Base-by-base conservation (phyloP, 148 eudicot genomes). In the Fagopyrum tataricum region DNA sequence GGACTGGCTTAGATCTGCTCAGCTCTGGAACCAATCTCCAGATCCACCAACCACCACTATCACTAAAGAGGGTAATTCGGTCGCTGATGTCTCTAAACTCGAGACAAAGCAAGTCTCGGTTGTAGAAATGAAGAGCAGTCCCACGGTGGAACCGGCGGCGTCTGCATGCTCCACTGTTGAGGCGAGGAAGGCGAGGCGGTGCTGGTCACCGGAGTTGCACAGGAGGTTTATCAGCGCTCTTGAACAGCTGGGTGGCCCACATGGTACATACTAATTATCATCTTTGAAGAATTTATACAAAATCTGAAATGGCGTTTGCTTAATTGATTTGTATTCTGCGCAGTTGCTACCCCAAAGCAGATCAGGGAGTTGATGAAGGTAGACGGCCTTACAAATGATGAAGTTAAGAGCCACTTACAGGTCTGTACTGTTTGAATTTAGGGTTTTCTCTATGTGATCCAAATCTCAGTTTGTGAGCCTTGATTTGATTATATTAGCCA, bases 381-480 rank as follows among this genome's bases (percentile, higher is more conserved):
- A 24, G 98, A 93, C 81, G 98, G 98, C 39, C 98, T 93, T 73
- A 93, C 97, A 2, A 93, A 93, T 82, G 97, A 93, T 82, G 98
- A 93, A 82, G 95, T 93, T 61, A 93, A 93, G 84, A 93, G 98
- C 82, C 98, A 93, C 83, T 85, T 93, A 49, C 98, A 93, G 97
- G 98, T 90, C 61, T 53, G 86, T 84, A 17, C 43, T 2, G 48
- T 31, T n/a, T n/a, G n/a, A n/a, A n/a, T n/a, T n/a, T n/a, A n/a
- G n/a, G n/a, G n/a, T n/a, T n/a, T n/a, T n/a, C n/a, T n/a, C n/a
- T n/a, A 5, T 15, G 1, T 23, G 1, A 26, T 26, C 31, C 31
- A 26, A 26, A 26, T 26, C 31, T 26, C 1, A 26, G 31, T 26
- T 26, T 26, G 31, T 26, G 31, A 26, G 2, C 31, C 31, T 26